Percentiles rank a stretch among this genome's conserved stretches.
phyloP scores from a whole-genome alignment of 805 yeast genomes.

The Priceomyces fermenticarens region DNA sequence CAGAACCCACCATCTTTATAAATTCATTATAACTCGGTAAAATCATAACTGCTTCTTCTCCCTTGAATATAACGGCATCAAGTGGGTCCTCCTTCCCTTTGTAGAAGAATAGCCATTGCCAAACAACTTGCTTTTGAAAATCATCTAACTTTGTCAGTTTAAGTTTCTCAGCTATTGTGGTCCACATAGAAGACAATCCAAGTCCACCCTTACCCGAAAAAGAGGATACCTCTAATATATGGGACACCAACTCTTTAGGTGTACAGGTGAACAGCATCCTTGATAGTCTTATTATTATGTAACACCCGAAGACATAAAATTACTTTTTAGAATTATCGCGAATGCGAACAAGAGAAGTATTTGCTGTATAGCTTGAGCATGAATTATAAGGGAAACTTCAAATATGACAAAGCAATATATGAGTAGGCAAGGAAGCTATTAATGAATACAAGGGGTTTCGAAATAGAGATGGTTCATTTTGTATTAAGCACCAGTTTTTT shows the following conservation, averaged over 20 bases:
- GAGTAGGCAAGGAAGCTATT: no score
- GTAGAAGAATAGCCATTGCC: constrained; percentile 37
- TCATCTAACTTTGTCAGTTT: constrained; percentile 22
- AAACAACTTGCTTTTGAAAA: constrained; percentile 35
- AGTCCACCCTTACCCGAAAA: constrained; percentile 33
- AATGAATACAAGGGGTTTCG: no score
- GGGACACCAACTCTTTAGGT: constrained; percentile 24
- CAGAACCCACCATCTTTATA: constrained; percentile 12
- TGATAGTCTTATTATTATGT: no score
- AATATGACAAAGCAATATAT: no score
- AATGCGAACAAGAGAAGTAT: no score
- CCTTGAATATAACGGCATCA: constrained; percentile 13
- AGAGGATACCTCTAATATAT: constrained; percentile 23
- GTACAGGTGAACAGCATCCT: constrained; percentile 19
- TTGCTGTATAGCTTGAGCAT: no score
- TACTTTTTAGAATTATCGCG: no score
- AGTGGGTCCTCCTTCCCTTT: constrained; percentile 11
- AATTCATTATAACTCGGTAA: constrained; percentile 18
- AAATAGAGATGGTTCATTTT: no score
- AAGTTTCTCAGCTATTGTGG: constrained; percentile 15
- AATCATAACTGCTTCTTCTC: constrained; percentile 10
- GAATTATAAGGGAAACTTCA: no score
- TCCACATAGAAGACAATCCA: constrained; percentile 27
- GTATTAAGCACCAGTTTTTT: no score
- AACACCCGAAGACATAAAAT: no score